Evolutionary conservation across 2,329 filamentous ascomycete genomes (phyloP).

Genomic region (Alternaria dauci): DNA sequence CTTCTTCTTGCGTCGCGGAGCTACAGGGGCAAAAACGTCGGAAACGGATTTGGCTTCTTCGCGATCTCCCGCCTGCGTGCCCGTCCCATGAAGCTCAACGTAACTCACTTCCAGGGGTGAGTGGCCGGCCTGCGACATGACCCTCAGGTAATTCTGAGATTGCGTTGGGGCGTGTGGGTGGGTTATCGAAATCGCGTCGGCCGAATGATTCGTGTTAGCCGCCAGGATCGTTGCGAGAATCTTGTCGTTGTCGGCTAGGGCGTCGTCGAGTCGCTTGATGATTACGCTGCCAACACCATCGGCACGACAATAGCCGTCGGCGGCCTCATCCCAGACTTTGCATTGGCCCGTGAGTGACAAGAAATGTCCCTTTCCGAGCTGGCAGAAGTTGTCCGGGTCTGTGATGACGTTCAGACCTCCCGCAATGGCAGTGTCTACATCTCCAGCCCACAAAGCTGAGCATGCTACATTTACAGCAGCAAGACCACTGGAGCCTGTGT

Average conservation of each 20-base stretch:
- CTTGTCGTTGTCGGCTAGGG: slow-evolving; percentile 38
- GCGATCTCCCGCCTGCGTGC: slow-evolving; percentile 40
- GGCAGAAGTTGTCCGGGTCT: neutral
- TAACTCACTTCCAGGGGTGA: slow-evolving; percentile 40
- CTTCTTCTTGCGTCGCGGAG: neutral
- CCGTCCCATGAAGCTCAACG: slow-evolving; percentile 45
- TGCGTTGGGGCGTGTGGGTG: slow-evolving; percentile 33
- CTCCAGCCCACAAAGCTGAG: slow-evolving; percentile 21
- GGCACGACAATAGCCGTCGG: slow-evolving; percentile 7
- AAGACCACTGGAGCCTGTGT: neutral
- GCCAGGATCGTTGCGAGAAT: slow-evolving; percentile 42
- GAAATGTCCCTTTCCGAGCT: slow-evolving; percentile 4
- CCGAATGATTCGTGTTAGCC: slow-evolving; percentile 42
- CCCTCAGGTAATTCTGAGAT: slow-evolving; percentile 14
- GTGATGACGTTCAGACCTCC: slow-evolving; percentile 35
- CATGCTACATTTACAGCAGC: slow-evolving; percentile 2
- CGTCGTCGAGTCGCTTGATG: slow-evolving; percentile 38
- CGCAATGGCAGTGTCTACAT: slow-evolving; percentile 33
- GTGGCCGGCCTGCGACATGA: slow-evolving; percentile 44
- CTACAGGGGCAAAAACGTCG: slow-evolving; percentile 12
- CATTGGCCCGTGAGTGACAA: slow-evolving; percentile 3
- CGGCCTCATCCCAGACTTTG: neutral
- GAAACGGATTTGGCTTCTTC: slow-evolving; percentile 31
- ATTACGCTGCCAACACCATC: slow-evolving; percentile 27
- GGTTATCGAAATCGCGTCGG: slow-evolving; percentile 39